Evolutionary conservation across 768 basidiomycete species (phyloP).

Genomic region (Trametes punicea): DNA sequence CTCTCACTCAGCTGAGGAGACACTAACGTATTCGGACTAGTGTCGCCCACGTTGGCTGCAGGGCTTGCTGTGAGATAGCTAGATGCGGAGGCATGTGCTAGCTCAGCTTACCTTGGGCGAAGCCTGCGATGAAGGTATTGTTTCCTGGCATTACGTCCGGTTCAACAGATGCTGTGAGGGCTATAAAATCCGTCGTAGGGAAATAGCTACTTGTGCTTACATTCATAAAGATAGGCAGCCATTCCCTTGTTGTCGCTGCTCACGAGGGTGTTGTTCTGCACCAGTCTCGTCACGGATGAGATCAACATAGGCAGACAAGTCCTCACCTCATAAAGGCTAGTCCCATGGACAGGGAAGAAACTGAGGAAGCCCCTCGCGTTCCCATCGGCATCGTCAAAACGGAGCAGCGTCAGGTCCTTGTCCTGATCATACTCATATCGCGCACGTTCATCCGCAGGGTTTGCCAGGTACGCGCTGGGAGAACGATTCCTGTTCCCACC

Average conservation of each 20-base stretch:
- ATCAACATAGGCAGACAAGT: neutral
- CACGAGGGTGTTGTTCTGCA: constrained; percentile 77
- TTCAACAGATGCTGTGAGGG: constrained; percentile 52
- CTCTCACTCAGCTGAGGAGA: neutral
- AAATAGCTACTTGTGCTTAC: constrained; percentile 35
- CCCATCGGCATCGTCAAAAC: constrained; percentile 59
- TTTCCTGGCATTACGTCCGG: constrained; percentile 67
- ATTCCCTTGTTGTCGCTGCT: constrained; percentile 85
- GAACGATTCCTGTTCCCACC: constrained; percentile 73
- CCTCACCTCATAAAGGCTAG: constrained; percentile 68
- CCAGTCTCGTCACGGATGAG: neutral
- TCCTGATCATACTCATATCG: constrained; percentile 70
- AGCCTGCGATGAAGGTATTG: constrained; percentile 68
- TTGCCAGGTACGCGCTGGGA: constrained; percentile 73
- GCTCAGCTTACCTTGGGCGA: constrained; percentile 59
- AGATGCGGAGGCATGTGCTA: neutral
- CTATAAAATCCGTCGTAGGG: neutral
- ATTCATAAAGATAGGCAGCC: constrained; percentile 78
- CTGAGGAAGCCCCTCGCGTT: constrained; percentile 63
- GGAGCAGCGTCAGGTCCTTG: constrained; percentile 65
- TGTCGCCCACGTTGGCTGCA: constrained; percentile 77
- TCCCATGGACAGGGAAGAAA: constrained; percentile 79
- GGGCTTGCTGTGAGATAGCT: neutral
- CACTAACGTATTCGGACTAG: constrained; percentile 74
- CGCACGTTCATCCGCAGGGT: constrained; percentile 67